Base-by-base conservation (phyloP, 805 yeast genomes). In the Candida gorgasii region DNA sequence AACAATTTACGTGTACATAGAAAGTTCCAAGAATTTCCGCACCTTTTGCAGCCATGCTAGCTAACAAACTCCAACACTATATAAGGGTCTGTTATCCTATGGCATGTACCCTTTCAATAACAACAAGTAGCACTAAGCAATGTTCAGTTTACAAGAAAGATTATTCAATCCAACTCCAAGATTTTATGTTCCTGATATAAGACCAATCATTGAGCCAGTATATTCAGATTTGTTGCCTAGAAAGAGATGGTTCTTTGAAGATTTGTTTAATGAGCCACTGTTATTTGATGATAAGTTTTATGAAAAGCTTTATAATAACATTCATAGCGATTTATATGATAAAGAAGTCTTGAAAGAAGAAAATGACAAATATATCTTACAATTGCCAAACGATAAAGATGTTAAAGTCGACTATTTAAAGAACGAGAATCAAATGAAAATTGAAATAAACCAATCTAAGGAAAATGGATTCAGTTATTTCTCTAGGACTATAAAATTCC, bases 91-190 rank as follows among this genome's bases (percentile, higher is more conserved):
- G n/a, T n/a, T n/a, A n/a, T n/a, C n/a, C n/a, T n/a, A n/a, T n/a
- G n/a, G n/a, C n/a, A n/a, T n/a, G n/a, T n/a, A n/a, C n/a, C n/a
- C n/a, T n/a, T n/a, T n/a, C n/a, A n/a, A n/a, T n/a, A n/a, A n/a
- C n/a, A n/a, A n/a, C n/a, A n/a, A n/a, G n/a, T 24, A 24, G 9
- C 12, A 24, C 12, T 12, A 12, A 24, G 27, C n/a, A 22, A 31
- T 31, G 35, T 31, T 31, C 15, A 17, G 35, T 11, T 31, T 31
- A 31, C 19, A 9, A 16, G 22, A 31, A 11, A 31, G 35, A 31
- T n/a, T 31, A 13, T 31, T 31, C 22, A 31, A 31, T 27, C 30
- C 30, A 27, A 12, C 15, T 5, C 15, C 30, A 27, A 27, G 30
- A 27, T 27, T 5, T 6, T 27, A 5, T 11, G 7, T 27, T 12